phyloP scores from a whole-genome alignment of 1,284 basidiomycete species.

The Boletus smithii region DNA sequence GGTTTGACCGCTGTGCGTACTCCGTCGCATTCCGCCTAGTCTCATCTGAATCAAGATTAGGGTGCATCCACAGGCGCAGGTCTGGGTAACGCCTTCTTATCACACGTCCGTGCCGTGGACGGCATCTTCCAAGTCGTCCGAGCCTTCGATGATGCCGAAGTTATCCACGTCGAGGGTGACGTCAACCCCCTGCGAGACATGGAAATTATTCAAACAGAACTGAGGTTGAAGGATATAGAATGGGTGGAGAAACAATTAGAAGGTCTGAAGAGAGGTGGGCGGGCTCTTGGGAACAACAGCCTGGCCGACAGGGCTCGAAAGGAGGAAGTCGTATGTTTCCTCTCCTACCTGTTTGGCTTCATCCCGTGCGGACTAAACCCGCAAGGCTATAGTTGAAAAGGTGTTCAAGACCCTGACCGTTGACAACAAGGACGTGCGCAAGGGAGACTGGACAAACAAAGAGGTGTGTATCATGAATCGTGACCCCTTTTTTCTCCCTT shows the following conservation, averaged over 20 bases:
- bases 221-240: conserved; percentile 96
- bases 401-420: conserved; percentile 77
- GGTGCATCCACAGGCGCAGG: conserved; percentile 98
- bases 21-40: background rate
- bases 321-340: conserved; percentile 81
- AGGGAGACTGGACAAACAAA: conserved; percentile 94
- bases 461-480: conserved; percentile 64
- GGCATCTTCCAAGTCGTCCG: conserved; percentile 99
- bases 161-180: conserved; percentile 99
- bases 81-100: conserved; percentile 96
- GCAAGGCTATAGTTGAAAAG: conserved; percentile 81
- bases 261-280: conserved; percentile 65
- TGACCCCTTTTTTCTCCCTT: conserved; percentile 1
- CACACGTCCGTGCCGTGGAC: conserved; percentile 96
- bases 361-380: conserved; percentile 18
- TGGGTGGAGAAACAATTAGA: conserved; percentile 96
- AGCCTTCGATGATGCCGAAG: conserved; percentile 97
- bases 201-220: conserved; percentile 94
- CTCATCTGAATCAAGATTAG: conserved; percentile 37
- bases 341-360: background rate
- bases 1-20: conserved; percentile 84
- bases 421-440: conserved; percentile 90
- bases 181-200: conserved; percentile 96
- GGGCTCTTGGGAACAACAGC: conserved; percentile 72
- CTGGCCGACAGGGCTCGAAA: conserved; percentile 95